phyloP scores from a whole-genome alignment of 164 flowering plant species.

The Santalum album region DNA sequence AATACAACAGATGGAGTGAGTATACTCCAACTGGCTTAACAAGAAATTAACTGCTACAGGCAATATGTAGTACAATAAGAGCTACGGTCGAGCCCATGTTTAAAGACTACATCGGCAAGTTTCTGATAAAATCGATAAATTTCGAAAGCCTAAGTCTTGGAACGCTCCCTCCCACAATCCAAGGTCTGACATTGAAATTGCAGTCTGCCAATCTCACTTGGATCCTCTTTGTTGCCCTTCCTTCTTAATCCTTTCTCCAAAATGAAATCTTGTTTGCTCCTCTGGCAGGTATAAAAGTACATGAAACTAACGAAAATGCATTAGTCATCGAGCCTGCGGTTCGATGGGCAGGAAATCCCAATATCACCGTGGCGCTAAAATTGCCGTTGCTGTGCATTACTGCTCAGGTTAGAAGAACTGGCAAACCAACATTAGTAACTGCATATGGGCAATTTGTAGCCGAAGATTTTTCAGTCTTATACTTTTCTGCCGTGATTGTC shows the following conservation, averaged over 20 bases:
- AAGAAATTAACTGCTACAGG: neutral
- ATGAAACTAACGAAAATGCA: conserved; percentile 2
- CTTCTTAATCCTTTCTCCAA: neutral
- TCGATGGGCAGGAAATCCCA: conserved; percentile 1
- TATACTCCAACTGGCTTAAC: neutral
- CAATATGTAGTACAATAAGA: neutral
- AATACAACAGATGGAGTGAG: neutral
- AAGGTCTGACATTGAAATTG: neutral
- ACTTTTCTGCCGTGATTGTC: no score
- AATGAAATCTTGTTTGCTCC: neutral
- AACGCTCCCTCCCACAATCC: neutral
- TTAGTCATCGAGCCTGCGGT: conserved; percentile 3
- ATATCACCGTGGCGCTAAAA: neutral
- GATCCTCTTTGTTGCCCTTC: neutral
- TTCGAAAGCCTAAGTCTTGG: neutral
- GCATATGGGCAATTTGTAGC: no score
- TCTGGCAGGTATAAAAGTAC: conserved; percentile 1
- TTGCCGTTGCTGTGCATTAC: neutral
- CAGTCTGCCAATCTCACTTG: neutral
- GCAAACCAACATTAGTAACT: no score
- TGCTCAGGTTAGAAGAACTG: conserved; percentile 1
- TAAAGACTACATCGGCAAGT: neutral
- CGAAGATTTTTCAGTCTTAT: no score
- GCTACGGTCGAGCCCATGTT: neutral
- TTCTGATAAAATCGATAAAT: neutral